These are phyloP conservation scores for Alloascoidea hylecoeti DNA, from an alignment of 805 yeast genomes.

Conservation along the genomic window DNA sequence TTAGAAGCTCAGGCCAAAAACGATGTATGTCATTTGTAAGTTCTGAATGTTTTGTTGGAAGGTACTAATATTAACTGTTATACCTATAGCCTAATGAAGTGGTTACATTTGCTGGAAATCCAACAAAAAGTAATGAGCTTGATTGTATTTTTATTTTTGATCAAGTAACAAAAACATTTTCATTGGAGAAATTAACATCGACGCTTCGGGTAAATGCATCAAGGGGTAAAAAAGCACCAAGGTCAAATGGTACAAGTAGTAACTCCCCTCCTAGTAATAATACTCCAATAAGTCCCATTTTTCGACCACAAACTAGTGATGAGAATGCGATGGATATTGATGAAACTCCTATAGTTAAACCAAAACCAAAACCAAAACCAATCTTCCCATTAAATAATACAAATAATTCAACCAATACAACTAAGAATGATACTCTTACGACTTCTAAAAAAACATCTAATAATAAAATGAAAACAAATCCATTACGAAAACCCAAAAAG, in stretches of 20 bases:
- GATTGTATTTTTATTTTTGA: constrained; percentile 14
- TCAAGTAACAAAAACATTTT: constrained; percentile 2
- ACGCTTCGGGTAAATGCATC: constrained; percentile 2
- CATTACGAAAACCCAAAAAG: no score
- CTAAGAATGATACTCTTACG: no score
- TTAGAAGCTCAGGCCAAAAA: constrained; percentile 8
- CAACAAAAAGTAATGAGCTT: constrained; percentile 6
- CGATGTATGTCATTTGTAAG: constrained; percentile 2
- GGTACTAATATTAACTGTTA: not conserved
- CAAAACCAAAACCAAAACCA: constrained; percentile 1
- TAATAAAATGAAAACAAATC: no score
- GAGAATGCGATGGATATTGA: not conserved
- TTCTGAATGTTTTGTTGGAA: not conserved
- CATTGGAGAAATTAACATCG: not conserved
- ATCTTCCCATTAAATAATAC: not conserved
- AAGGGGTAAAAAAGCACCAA: constrained; percentile 1
- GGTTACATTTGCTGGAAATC: constrained; percentile 9
- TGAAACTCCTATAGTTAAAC: not conserved
- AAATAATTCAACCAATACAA: no score
- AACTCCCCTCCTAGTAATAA: not conserved
- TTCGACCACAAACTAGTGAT: no score
- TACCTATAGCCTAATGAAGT: constrained; percentile 4
- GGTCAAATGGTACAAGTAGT: not conserved
- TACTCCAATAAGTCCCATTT: no score
- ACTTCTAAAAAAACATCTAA: no score